Conservation (phyloP, 495 filamentous ascomycete genomes). For the Trypethelium eluteriae region DNA sequence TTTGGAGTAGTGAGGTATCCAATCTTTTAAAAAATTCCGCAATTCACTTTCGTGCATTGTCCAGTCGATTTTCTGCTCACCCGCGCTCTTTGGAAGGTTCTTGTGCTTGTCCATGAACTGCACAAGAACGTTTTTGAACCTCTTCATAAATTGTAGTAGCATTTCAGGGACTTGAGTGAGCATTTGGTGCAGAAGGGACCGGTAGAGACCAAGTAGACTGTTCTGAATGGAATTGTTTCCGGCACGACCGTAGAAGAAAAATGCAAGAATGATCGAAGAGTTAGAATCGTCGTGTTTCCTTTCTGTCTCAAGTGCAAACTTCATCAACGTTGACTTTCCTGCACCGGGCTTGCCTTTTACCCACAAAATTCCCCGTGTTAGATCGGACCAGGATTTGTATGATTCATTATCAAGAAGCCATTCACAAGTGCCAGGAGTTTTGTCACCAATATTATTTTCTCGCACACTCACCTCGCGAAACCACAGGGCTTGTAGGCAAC, state of each 20-base stretch:
- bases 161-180: constrained; percentile 5
- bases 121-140: constrained; percentile 1
- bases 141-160: neutral
- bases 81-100: neutral
- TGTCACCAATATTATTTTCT: constrained; percentile 14
- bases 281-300: neutral
- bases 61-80: constrained; percentile 16
- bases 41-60: constrained; percentile 14
- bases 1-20: constrained; percentile 1
- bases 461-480: constrained; percentile 18
- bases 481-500: constrained; percentile 14
- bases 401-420: constrained; percentile 22
- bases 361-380: constrained; percentile 21
- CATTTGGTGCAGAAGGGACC: constrained; percentile 16
- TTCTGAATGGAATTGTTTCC: constrained; percentile 5
- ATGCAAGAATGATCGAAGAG: constrained; percentile 2
- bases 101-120: neutral
- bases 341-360: constrained; percentile 26
- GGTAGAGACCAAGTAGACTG: constrained; percentile 15
- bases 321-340: constrained; percentile 24
- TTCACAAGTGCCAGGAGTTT: constrained; percentile 19
- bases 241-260: constrained; percentile 18
- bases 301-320: constrained; percentile 7
- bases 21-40: constrained; percentile 1
- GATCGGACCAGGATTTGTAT: constrained; percentile 20